Evolutionary conservation across 306 rosid species (phyloP).

Genomic region (Cucumis cinereus): DNA sequence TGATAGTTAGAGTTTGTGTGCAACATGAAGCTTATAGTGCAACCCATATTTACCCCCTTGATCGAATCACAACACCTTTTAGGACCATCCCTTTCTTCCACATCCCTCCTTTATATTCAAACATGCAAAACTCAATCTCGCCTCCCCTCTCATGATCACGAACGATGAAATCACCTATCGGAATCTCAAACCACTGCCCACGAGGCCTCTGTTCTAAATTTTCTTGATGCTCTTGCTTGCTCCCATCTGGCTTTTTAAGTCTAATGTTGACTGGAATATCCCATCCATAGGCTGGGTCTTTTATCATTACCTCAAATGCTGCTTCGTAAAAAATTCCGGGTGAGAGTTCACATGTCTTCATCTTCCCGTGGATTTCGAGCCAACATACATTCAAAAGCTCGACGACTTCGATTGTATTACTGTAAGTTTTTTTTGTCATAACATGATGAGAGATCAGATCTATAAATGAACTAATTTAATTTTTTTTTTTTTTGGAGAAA

Average conservation of each 20-base stretch:
- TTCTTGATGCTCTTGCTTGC: slow-evolving; percentile 28
- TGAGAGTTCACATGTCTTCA: slow-evolving; percentile 41
- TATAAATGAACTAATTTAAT: too few relatives aligned
- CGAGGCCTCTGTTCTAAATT: slow-evolving; percentile 12
- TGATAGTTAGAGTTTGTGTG: not conserved
- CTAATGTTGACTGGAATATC: slow-evolving; percentile 44
- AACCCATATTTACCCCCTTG: slow-evolving; percentile 13
- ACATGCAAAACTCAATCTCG: slow-evolving; percentile 37
- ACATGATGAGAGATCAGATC: not conserved
- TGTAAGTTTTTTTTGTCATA: slow-evolving; percentile 13
- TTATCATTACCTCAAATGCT: slow-evolving; percentile 40
- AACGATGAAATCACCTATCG: slow-evolving; percentile 34
- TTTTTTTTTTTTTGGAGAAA: too few relatives aligned
- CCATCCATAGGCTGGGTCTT: slow-evolving; percentile 43
- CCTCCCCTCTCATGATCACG: slow-evolving; percentile 19
- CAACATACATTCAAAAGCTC: slow-evolving; percentile 52
- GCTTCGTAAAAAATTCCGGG: slow-evolving; percentile 40
- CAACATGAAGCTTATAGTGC: not conserved
- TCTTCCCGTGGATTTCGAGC: slow-evolving; percentile 56
- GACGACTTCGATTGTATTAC: slow-evolving; percentile 43
- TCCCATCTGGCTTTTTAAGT: slow-evolving; percentile 43
- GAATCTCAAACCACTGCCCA: too few relatives aligned
- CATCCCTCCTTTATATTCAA: slow-evolving; percentile 33
- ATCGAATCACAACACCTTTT: slow-evolving; percentile 41
- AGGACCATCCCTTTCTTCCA: slow-evolving; percentile 71